These are phyloP conservation scores for Lolium multiflorum DNA, from an alignment of 176 grass and related monocot species.

Conservation along the genomic window DNA sequence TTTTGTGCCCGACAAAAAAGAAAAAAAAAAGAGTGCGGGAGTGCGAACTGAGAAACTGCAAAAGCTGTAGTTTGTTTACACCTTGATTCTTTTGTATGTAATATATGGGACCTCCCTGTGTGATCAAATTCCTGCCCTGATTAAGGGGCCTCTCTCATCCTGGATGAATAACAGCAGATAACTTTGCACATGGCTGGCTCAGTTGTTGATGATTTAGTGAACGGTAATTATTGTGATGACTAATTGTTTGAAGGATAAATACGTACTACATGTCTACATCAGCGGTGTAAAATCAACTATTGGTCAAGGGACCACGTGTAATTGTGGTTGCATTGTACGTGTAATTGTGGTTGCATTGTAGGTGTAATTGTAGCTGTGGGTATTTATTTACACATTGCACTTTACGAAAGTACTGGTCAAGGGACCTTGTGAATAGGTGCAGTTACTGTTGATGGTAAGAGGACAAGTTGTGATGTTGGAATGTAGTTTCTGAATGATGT, in stretches of 20 bases:
- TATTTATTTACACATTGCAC: neutral
- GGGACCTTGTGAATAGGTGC: neutral
- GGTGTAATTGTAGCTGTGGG: neutral
- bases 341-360: neutral
- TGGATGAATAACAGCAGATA: conserved; percentile 39
- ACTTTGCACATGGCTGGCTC: neutral
- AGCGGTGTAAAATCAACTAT: neutral
- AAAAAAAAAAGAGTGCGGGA: neutral
- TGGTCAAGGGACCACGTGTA: neutral
- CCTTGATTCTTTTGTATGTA: conserved; percentile 66
- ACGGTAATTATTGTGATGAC: conserved; percentile 30
- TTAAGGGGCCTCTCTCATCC: neutral
- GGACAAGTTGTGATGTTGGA: neutral
- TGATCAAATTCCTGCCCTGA: conserved; percentile 39
- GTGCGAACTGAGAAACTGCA: conserved; percentile 27
- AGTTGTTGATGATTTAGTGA: conserved; percentile 16
- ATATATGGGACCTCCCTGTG: conserved; percentile 48
- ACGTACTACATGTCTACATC: neutral
- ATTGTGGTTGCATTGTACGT: neutral
- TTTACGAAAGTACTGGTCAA: neutral
- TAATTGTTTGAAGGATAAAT: neutral
- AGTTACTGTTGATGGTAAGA: neutral
- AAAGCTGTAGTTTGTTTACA: conserved; percentile 32
- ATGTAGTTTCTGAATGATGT: neutral
- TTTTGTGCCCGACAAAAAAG: neutral